Evolutionary conservation across 352 stramenopile genomes (phyloP).

Genomic region (Aphanomyces cochlioides): DNA sequence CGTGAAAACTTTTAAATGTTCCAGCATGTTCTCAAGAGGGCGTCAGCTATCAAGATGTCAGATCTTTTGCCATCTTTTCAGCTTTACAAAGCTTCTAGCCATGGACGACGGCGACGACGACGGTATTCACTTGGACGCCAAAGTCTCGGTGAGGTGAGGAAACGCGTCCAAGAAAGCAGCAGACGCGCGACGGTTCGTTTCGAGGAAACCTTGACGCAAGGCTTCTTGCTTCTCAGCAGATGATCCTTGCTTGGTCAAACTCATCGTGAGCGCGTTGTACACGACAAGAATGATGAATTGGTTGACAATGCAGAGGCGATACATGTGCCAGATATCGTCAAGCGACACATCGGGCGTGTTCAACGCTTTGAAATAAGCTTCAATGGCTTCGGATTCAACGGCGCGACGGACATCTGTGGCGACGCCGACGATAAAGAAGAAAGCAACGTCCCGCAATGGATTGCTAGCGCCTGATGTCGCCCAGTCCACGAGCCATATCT

Average conservation of each 20-base stretch:
- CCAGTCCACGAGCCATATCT: constrained; percentile 74
- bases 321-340: constrained; percentile 47
- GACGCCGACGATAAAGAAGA: constrained; percentile 82
- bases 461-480: constrained; percentile 71
- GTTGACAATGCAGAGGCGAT: constrained; percentile 67
- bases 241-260: constrained; percentile 67
- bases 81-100: neutral
- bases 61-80: neutral
- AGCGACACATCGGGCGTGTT: constrained; percentile 25
- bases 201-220: constrained; percentile 60
- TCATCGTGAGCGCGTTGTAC: constrained; percentile 75
- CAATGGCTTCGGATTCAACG: constrained; percentile 41
- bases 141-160: neutral
- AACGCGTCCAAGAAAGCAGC: constrained; percentile 49
- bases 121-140: too few relatives aligned
- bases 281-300: constrained; percentile 80
- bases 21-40: too few relatives aligned
- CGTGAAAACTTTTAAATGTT: too few relatives aligned
- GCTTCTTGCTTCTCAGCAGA: constrained; percentile 55
- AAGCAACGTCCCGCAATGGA: constrained; percentile 69
- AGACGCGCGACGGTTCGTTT: constrained; percentile 65
- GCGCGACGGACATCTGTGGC: constrained; percentile 41
- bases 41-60: too few relatives aligned
- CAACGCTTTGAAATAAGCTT: constrained; percentile 42
- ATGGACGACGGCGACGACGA: too few relatives aligned